Evolutionary conservation across 2,329 filamentous ascomycete species (phyloP).

Genomic region (Aschersonia sp.): DNA sequence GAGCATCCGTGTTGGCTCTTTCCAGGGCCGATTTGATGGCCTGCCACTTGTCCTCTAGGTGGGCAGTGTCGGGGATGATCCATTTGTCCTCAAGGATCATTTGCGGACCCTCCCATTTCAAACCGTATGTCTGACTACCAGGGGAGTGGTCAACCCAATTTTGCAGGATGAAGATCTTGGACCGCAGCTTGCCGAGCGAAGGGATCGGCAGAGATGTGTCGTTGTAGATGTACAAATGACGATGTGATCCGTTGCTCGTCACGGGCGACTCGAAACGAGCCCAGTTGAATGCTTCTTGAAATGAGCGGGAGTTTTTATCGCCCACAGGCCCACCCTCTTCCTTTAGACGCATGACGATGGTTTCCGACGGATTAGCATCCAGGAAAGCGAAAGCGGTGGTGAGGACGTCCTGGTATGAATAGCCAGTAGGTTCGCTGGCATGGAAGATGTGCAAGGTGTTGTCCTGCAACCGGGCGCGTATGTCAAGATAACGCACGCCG

Average conservation of each 20-base stretch:
- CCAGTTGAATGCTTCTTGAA: conserved; percentile 28
- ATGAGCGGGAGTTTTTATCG: conserved; percentile 20
- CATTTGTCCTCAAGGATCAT: conserved; percentile 33
- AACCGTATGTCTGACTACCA: conserved; percentile 19
- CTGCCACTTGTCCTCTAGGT: conserved; percentile 31
- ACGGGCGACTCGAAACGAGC: conserved; percentile 20
- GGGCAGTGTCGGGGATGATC: conserved; percentile 25
- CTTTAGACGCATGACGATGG: conserved; percentile 35
- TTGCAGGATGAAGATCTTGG: conserved; percentile 31
- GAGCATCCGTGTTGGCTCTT: conserved; percentile 16
- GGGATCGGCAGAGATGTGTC: conserved; percentile 18
- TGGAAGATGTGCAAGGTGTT: conserved; percentile 32
- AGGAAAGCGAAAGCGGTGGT: conserved; percentile 29
- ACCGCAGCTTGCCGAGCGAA: conserved; percentile 28
- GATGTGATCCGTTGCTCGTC: conserved; percentile 18
- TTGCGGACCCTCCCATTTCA: conserved; percentile 27
- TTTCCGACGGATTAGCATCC: conserved; percentile 26
- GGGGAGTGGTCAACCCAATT: conserved; percentile 21
- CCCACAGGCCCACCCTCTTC: conserved; percentile 26
- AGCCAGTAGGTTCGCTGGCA: conserved; percentile 27
- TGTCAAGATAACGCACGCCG: conserved; percentile 34
- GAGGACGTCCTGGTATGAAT: conserved; percentile 27
- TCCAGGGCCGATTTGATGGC: conserved; percentile 26
- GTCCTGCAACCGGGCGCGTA: conserved; percentile 28
- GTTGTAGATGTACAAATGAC: conserved; percentile 22